These are phyloP conservation scores for Clarireedia homoeocarpa DNA, from an alignment of 2,329 filamentous ascomycete species.

Conservation along the genomic window DNA sequence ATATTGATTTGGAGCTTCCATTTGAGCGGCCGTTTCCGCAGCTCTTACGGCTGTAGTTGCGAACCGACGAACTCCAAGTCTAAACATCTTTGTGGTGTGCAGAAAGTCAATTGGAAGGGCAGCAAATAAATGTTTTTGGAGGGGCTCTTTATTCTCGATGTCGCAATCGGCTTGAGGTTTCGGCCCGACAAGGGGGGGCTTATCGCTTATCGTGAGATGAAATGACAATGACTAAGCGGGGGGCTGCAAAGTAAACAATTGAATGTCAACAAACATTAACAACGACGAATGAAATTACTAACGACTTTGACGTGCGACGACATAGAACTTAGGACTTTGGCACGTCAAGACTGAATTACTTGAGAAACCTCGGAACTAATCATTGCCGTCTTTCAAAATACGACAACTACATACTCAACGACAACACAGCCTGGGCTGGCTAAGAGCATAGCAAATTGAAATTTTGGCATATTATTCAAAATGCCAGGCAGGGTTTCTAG, in stretches of 20 bases:
- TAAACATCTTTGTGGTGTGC: conserved; percentile 40
- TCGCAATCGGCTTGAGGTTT: not conserved
- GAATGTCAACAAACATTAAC: conserved; percentile 8
- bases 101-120: not conserved
- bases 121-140: not conserved
- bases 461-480: conserved; percentile 4
- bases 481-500: conserved; percentile 41
- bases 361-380: no score
- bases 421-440: not conserved
- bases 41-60: conserved; percentile 44
- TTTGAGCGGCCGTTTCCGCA: conserved; percentile 37
- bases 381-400: no score
- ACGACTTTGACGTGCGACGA: not conserved
- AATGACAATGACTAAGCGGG: conserved; percentile 7
- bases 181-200: not conserved
- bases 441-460: not conserved
- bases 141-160: not conserved
- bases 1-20: conserved; percentile 44
- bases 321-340: not conserved
- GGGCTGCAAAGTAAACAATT: conserved; percentile 8
- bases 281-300: not conserved
- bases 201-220: conserved; percentile 5
- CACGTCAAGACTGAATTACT: no score
- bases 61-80: conserved; percentile 47
- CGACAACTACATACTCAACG: no score